These are phyloP conservation scores for Ogataea philodendri DNA, from an alignment of 805 yeast species.

Conservation along the genomic window DNA sequence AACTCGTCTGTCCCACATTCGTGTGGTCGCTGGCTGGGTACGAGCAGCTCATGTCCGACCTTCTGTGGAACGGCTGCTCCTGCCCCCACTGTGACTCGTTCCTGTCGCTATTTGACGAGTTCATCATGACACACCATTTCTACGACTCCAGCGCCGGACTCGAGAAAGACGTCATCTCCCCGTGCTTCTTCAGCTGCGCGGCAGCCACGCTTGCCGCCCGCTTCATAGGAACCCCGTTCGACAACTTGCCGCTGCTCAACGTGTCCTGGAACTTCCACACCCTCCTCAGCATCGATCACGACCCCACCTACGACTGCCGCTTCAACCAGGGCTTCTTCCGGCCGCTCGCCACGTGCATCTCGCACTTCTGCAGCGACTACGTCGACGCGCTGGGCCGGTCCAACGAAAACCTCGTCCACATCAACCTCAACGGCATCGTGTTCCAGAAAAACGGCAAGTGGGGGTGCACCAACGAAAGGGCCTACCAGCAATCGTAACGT, in stretches of 20 bases:
- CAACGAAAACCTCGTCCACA: slow-evolving; percentile 36
- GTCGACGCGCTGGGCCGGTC: slow-evolving; percentile 34
- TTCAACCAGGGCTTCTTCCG: slow-evolving; percentile 45
- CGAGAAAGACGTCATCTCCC: slow-evolving; percentile 60
- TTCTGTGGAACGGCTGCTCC: slow-evolving; percentile 76
- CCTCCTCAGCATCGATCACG: slow-evolving; percentile 40
- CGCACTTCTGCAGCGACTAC: slow-evolving; percentile 48
- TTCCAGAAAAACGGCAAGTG: slow-evolving; percentile 29
- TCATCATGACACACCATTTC: slow-evolving; percentile 61
- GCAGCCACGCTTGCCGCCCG: slow-evolving; percentile 41
- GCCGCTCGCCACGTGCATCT: slow-evolving; percentile 39
- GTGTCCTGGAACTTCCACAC: slow-evolving; percentile 51
- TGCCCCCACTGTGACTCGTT: slow-evolving; percentile 53
- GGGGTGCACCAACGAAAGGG: slow-evolving; percentile 23
- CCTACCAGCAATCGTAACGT: no score
- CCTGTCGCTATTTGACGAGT: slow-evolving; percentile 55
- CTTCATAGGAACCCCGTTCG: slow-evolving; percentile 3
- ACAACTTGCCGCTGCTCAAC: slow-evolving; percentile 32
- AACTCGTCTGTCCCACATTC: slow-evolving; percentile 56
- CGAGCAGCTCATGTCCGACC: slow-evolving; percentile 65
- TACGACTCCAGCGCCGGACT: slow-evolving; percentile 44
- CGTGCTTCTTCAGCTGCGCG: slow-evolving; percentile 52
- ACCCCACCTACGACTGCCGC: slow-evolving; percentile 38
- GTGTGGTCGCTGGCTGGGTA: slow-evolving; percentile 62
- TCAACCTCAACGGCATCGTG: slow-evolving; percentile 42